These are phyloP conservation scores for Fraxinus nigra DNA, from an alignment of 305 asterid species.

Conservation along the genomic window DNA sequence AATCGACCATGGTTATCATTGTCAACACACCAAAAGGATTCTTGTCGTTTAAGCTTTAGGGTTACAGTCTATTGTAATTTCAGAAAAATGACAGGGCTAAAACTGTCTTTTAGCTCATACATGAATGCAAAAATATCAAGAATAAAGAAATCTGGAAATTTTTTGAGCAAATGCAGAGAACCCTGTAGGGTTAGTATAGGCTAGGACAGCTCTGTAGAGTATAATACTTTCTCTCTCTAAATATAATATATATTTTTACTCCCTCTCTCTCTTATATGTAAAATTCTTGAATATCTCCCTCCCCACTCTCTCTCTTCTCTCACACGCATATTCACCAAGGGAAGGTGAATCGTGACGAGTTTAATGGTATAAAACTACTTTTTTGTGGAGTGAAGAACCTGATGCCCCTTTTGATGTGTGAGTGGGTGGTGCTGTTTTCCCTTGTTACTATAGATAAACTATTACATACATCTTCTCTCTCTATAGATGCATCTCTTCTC, in stretches of 20 bases:
- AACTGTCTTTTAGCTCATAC: conserved; percentile 8
- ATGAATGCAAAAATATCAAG: conserved; percentile 24
- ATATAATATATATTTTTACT: neutral
- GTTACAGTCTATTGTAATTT: conserved; percentile 25
- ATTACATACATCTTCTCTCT: conserved; percentile 11
- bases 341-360: conserved; percentile 49
- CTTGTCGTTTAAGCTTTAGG: conserved; percentile 36
- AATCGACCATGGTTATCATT: conserved; percentile 28
- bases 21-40: conserved; percentile 30
- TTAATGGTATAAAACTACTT: conserved; percentile 55
- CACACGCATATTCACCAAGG: conserved; percentile 48
- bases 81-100: conserved; percentile 14
- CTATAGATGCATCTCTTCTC: neutral
- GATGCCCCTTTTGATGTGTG: conserved; percentile 78
- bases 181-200: conserved; percentile 58
- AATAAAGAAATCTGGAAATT: conserved; percentile 26
- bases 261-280: neutral
- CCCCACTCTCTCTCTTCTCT: conserved; percentile 17
- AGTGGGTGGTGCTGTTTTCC: conserved; percentile 77
- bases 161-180: conserved; percentile 10
- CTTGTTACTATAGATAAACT: conserved; percentile 21
- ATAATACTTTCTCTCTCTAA: neutral
- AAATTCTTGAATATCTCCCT: conserved; percentile 28
- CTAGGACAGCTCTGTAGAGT: conserved; percentile 55
- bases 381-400: conserved; percentile 66